Evolutionary conservation across 176 grass and related monocot species (phyloP), one percentile per base, ranked within the genome.

Genomic region (Aegilops longissima): DNA sequence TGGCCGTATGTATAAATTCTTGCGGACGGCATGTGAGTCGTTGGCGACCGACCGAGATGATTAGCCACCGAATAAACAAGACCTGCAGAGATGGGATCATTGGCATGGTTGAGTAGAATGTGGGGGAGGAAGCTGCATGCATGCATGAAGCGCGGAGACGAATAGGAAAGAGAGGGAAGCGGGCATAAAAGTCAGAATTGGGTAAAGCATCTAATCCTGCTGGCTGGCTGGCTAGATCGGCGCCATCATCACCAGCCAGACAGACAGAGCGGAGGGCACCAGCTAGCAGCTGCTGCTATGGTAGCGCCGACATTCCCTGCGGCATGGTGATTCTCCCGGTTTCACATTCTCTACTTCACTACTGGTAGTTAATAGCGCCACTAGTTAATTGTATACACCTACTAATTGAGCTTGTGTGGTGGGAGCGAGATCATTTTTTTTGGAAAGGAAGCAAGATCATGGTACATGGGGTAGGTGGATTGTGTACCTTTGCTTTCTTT

Each of bases 1-100:
- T 42, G n/a, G 12, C 21, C 44, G 18, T 21, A 45, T 72, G 7
- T 25, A 40, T 40, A 8, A 42, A 59, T 44, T 51, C 27, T 27
- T 27, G 3, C 4, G 35, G 72, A 9, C 27, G 35, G 67, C 81
- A 40, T 61, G 67, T 72, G 81, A 83, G 67, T 12, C 59, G 81
- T 59, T 59, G 54, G 54, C 54, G 54, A 59, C 54, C 18, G 54
- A 21, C 51, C 51, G 54, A 69, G 40, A 70, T 87, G 85, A 91
- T 87, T 76, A 89, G 61, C 12, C 54, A 59, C 12, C 1, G 66
- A 74, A 20, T 59, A 66, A 81, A 66, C 44, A 76, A 89, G 61
- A 2, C 61, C 18, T 25, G 42, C 23, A 3, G 73, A 79, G 87
- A 88, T 79, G 81, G 87, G 87, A 88, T 84, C 87, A 23, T 64